These are phyloP conservation scores for Botrytis fabae DNA, from an alignment of 2,329 filamentous ascomycete genomes.

Conservation along the genomic window DNA sequence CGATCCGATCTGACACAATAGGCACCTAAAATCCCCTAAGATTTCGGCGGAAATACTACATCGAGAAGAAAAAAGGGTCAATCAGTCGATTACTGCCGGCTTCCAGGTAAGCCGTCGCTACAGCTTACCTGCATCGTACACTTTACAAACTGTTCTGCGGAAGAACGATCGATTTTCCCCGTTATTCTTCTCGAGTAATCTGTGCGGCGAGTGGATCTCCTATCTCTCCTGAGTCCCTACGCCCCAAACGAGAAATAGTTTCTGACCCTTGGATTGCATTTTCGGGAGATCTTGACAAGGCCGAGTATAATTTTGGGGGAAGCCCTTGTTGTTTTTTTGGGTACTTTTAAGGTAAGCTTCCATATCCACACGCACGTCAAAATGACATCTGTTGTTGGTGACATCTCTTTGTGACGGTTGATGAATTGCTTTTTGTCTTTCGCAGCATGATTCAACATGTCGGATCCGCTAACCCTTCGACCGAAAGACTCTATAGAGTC, in stretches of 20 bases:
- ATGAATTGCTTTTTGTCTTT: constrained; percentile 20
- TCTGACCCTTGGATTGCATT: constrained; percentile 12
- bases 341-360: constrained; percentile 17
- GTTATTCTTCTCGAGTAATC: constrained; percentile 18
- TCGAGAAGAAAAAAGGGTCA: not conserved
- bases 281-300: constrained; percentile 28
- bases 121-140: constrained; percentile 5
- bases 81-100: constrained; percentile 8
- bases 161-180: constrained; percentile 17
- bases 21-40: not conserved
- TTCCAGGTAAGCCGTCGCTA: not conserved
- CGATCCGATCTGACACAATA: constrained; percentile 11
- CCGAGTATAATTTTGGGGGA: constrained; percentile 25
- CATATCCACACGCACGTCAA: constrained; percentile 26
- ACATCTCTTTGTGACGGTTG: constrained; percentile 25
- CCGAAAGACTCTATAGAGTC: constrained; percentile 37
- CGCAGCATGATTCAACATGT: constrained; percentile 38
- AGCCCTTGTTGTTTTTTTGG: constrained; percentile 20
- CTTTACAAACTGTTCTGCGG: constrained; percentile 9
- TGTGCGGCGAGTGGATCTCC: constrained; percentile 23
- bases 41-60: constrained; percentile 1
- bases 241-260: constrained; percentile 10
- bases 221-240: constrained; percentile 24
- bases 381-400: constrained; percentile 18
- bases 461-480: constrained; percentile 39